Percentiles rank a stretch among this genome's conserved stretches.
Conservation (phyloP, 2,329 filamentous ascomycete species). For the Mycogone perniciosa region DNA sequence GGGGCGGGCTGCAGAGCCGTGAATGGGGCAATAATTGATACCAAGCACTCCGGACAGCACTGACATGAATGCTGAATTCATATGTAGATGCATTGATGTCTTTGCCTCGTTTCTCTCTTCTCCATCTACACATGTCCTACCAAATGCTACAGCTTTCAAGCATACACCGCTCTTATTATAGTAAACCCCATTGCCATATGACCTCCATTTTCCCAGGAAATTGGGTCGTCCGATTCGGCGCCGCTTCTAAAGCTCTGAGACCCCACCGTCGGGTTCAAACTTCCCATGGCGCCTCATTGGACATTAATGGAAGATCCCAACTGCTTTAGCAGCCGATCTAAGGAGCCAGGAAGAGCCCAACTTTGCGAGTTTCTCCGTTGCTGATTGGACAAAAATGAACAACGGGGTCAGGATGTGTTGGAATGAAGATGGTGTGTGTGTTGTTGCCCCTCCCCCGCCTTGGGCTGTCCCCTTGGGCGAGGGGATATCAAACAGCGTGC, state of each 20-base stretch:
- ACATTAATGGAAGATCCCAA: slow-evolving; percentile 6
- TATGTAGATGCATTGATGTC: too few relatives aligned
- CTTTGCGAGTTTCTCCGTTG: neutral
- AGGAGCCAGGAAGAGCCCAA: neutral
- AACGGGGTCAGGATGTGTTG: neutral
- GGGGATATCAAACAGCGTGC: too few relatives aligned
- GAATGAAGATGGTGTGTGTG: slow-evolving; percentile 5
- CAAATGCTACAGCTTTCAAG: too few relatives aligned
- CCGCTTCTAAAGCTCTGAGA: slow-evolving; percentile 3
- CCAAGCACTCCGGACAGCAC: too few relatives aligned
- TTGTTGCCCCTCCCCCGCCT: slow-evolving; percentile 14
- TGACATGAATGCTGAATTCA: too few relatives aligned
- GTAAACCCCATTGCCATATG: neutral
- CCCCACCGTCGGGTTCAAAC: slow-evolving; percentile 6
- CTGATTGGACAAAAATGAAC: slow-evolving; percentile 5
- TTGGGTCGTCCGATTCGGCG: slow-evolving; percentile 1
- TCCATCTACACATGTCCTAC: too few relatives aligned
- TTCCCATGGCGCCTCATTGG: slow-evolving; percentile 4
- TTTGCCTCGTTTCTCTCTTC: too few relatives aligned
- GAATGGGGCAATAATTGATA: too few relatives aligned
- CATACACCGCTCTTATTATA: too few relatives aligned
- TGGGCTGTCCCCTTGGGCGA: neutral
- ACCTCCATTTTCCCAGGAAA: neutral
- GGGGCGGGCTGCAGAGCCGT: too few relatives aligned
- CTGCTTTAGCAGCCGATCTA: neutral